phyloP scores from a whole-genome alignment of 2,329 filamentous ascomycete genomes.

The Penicillium sp. region DNA sequence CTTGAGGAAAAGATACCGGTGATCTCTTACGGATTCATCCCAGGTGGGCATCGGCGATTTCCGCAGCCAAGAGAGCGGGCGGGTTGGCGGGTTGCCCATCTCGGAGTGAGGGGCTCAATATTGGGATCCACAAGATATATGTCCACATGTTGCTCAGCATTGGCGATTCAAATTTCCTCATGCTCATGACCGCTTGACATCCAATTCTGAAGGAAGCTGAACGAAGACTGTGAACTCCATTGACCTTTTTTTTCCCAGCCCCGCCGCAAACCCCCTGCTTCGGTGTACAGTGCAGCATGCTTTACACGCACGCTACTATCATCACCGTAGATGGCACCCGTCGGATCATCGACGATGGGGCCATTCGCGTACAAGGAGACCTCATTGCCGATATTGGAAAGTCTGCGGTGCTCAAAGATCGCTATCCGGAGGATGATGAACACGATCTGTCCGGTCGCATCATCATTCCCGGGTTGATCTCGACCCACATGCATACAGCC shows the following conservation, averaged over 20 bases:
- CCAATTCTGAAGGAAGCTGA: not conserved
- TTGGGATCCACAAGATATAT: not conserved
- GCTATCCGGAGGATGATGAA: slow-evolving; percentile 27
- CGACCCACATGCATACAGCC: slow-evolving; percentile 47
- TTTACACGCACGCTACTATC: slow-evolving; percentile 48
- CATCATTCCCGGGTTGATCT: slow-evolving; percentile 47
- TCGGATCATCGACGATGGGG: slow-evolving; percentile 45
- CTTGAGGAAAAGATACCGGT: too few relatives aligned
- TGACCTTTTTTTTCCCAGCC: not conserved
- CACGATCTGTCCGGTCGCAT: slow-evolving; percentile 39
- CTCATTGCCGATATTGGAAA: slow-evolving; percentile 44
- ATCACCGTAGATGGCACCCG: slow-evolving; percentile 46
- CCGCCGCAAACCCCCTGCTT: slow-evolving; percentile 1
- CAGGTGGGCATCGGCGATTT: slow-evolving; percentile 5
- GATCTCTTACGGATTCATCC: not conserved
- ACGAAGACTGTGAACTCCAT: not conserved
- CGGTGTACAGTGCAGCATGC: slow-evolving; percentile 20
- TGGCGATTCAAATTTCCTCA: not conserved
- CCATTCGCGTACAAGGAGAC: slow-evolving; percentile 37
- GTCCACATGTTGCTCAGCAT: not conserved
- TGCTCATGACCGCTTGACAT: not conserved
- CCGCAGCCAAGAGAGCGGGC: not conserved
- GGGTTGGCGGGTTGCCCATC: not conserved
- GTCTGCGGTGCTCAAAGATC: slow-evolving; percentile 25
- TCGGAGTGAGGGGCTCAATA: not conserved